Conservation (phyloP, 305 asterid genomes). For the Fraxinus sp. region DNA sequence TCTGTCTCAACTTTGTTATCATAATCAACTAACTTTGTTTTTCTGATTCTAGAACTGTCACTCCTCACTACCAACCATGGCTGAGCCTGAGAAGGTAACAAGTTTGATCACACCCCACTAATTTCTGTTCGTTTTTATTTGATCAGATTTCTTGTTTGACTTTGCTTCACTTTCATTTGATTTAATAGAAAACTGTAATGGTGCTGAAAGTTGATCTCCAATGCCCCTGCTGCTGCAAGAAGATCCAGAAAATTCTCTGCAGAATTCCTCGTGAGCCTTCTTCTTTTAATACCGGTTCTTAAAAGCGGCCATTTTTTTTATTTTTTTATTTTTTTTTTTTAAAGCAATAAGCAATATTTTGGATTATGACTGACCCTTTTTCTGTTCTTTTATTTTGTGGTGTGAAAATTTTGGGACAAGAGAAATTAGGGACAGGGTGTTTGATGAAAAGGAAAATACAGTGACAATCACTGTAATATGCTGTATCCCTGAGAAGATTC, state of each 20-base stretch:
- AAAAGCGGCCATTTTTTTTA: too few species aligned
- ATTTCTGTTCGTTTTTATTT: neutral
- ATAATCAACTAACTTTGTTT: neutral
- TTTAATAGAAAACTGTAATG: conserved; percentile 59
- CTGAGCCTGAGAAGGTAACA: conserved; percentile 35
- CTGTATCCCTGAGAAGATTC: conserved; percentile 67
- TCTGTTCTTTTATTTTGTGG: neutral
- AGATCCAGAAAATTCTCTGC: conserved; percentile 74
- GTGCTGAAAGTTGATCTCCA: conserved; percentile 75
- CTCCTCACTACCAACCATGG: conserved; percentile 24
- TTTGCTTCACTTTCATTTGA: neutral
- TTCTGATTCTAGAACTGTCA: neutral
- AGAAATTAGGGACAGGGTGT: conserved; percentile 64
- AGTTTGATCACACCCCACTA: neutral
- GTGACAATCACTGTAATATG: conserved; percentile 64
- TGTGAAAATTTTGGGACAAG: conserved; percentile 30
- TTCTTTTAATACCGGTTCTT: neutral
- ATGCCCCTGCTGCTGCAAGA: conserved; percentile 72
- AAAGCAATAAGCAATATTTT: neutral
- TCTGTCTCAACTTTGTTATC: too few species aligned
- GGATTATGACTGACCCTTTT: neutral
- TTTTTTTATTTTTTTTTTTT: too few species aligned
- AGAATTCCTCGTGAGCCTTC: conserved; percentile 65
- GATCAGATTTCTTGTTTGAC: neutral
- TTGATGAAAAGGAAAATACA: conserved; percentile 60